Base-by-base conservation (phyloP, 176 grass and related monocot genomes). In the Oryza meridionalis region DNA sequence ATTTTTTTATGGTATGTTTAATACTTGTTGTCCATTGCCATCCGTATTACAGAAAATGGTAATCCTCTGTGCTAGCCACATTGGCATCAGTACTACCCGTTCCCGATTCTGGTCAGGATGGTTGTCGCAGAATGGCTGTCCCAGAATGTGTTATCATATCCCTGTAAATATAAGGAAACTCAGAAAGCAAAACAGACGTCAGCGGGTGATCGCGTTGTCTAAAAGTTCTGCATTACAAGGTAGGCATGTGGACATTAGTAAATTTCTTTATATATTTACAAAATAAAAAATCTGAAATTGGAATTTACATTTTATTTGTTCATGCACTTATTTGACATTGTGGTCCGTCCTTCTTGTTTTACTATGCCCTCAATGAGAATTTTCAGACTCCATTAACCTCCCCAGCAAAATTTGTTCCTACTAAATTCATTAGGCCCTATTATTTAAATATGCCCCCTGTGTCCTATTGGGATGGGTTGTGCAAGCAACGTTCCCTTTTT, bases 191-290 rank as follows among this genome's bases (percentile, higher is more conserved):
- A 88, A 74, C 8, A 72, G 44, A 65, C 31, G 43, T 76, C 74
- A 16, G 25, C 46, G 7, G 35, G 9, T 78, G 17, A 44, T 15
- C 7, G 21, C 27, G 59, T 81, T 77, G 4, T 86, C 86, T 4
- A 97, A 88, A 81, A 76, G 40, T 13, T 83, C 84, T 79, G 78
- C 86, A 6, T 75, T 92, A 67, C 88, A 91, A 91, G 92, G 92
- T 92, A 77, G 2, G 27, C 49, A 82, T 62, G 6, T 61, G 6
- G 6, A 11, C 4, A 55, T 37, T 32, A 77, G 10, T 35, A 31
- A 67, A 6, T 17, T 68, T 80, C 17, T 79, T 79, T 8, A 0
- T 47, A 10, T 50, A 68, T 68, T 72, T 40, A 31, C 2, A 7
- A 11, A 15, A 40, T 31, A 7, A 17, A 78, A 1, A 35, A 29